A percentile compares a stretch with the other conserved stretches of the same genome.
Conservation (phyloP, 441 rosid genomes). For the Theobroma grandiflorum region DNA sequence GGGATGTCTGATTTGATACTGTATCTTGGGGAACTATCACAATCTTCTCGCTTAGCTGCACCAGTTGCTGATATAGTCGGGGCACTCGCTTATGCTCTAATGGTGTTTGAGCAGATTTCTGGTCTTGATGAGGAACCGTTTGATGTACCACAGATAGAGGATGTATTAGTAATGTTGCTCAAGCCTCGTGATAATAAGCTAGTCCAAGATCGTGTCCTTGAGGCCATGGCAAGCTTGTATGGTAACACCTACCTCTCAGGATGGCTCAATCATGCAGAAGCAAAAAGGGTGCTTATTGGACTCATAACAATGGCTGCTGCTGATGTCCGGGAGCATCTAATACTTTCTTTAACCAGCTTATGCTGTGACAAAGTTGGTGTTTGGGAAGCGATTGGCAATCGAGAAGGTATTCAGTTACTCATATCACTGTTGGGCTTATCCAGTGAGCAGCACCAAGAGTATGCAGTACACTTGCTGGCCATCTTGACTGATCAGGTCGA, state of each 20-base stretch:
- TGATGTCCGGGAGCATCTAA: constrained; percentile 66
- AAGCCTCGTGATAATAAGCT: constrained; percentile 75
- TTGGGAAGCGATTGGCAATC: constrained; percentile 84
- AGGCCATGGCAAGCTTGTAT: constrained; percentile 90
- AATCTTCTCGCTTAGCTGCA: constrained; percentile 76
- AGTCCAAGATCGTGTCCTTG: constrained; percentile 86
- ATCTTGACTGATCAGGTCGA: constrained; percentile 84
- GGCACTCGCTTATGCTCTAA: constrained; percentile 85
- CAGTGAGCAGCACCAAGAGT: constrained; percentile 86
- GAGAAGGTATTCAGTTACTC: constrained; percentile 86
- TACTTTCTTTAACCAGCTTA: constrained; percentile 64
- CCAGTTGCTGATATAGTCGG: constrained; percentile 88
- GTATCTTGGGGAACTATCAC: constrained; percentile 73
- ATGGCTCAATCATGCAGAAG: constrained; percentile 66
- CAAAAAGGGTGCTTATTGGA: constrained; percentile 76
- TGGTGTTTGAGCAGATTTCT: constrained; percentile 63
- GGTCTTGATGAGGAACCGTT: constrained; percentile 51
- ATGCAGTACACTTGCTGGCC: constrained; percentile 72
- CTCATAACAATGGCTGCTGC: constrained; percentile 71
- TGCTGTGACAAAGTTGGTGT: constrained; percentile 60
- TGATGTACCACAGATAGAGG: constrained; percentile 66
- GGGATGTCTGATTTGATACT: constrained; percentile 78
- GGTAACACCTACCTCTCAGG: constrained; percentile 64
- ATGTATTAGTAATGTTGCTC: constrained; percentile 61
- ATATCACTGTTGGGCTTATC: constrained; percentile 83